Base-by-base conservation (phyloP, 768 basidiomycete genomes). In the Termitomyces sp. region DNA sequence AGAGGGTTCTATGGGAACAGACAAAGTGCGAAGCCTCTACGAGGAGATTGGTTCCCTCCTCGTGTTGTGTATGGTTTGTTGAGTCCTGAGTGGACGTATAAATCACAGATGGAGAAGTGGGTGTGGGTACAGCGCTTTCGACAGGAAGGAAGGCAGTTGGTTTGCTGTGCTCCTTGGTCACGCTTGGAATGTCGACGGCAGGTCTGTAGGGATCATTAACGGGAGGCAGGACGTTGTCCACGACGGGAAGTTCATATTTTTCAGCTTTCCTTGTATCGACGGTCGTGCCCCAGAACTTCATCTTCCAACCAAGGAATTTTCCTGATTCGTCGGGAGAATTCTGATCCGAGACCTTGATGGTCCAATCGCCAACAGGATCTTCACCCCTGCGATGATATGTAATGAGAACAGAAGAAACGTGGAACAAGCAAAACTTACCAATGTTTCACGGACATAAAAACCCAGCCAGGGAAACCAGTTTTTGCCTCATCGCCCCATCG, bases 371-470 rank as follows among this genome's bases (percentile, higher is more conserved):
- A 48, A 92, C 73, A 2, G 95, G 90, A 73, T 92, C 80, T 75
- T 98, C 97, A 40, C 90, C 96, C 96, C 96, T 97, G 64, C n/a
- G 16, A 52, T 44, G 35, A 1, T 35, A n/a, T n/a, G n/a, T n/a
- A 62, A 74, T 49, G 72, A 45, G 24, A n/a, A 0, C 33, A 62
- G 73, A 42, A 71, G 18, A 52, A 36, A 40, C 22, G n/a, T n/a
- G 33, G 24, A 36, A 22, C 16, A 16, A 7, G 13, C 46, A 22
- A 33, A 22, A 76, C 88, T 70, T 59, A 96, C 96, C 97, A 99
- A 68, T 99, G 97, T 75, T 99, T 99, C 63, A 98, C 84, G 32
- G 86, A 85, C 95, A 97, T 98, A 73, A 99, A 99, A 9, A 85
- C 88, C 97, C 97, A 99, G 0, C 93, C 96, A 18, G 85, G 85